phyloP scores from a whole-genome alignment of 805 yeast genomes.

The Yarrowia phangngaensis region DNA sequence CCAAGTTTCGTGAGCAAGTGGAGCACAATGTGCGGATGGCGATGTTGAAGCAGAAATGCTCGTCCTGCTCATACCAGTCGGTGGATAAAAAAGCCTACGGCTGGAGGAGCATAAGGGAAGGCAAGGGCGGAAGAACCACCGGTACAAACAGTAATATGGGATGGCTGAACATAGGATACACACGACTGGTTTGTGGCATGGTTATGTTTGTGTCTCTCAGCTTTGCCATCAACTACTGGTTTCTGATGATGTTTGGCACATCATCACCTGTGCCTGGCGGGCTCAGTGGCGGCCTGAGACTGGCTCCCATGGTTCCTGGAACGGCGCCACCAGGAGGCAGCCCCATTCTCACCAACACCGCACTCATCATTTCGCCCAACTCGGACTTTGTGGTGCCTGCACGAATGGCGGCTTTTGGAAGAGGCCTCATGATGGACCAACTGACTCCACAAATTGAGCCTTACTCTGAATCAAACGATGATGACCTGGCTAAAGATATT shows the following conservation, averaged over 20 bases:
- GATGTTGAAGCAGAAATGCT: background rate
- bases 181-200: conserved; percentile 1
- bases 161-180: conserved; percentile 7
- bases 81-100: conserved; percentile 14
- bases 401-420: conserved; percentile 43
- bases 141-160: no score
- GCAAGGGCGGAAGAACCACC: no score
- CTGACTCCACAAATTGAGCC: conserved; percentile 18
- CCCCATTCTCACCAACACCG: conserved; percentile 29
- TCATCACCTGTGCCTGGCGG: conserved; percentile 16
- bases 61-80: conserved; percentile 12
- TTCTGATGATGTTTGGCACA: background rate
- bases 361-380: conserved; percentile 35
- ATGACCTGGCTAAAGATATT: conserved; percentile 19
- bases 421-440: conserved; percentile 30
- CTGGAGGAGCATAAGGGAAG: conserved; percentile 16
- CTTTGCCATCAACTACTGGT: conserved; percentile 15
- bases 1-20: conserved; percentile 11
- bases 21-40: conserved; percentile 18
- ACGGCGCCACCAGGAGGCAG: conserved; percentile 18
- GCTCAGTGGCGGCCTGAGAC: background rate
- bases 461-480: conserved; percentile 24
- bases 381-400: conserved; percentile 38
- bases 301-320: conserved; percentile 14
- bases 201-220: conserved; percentile 21